These are phyloP conservation scores for Glarea lozoyensis DNA, from an alignment of 495 filamentous ascomycete genomes.

Conservation along the genomic window DNA sequence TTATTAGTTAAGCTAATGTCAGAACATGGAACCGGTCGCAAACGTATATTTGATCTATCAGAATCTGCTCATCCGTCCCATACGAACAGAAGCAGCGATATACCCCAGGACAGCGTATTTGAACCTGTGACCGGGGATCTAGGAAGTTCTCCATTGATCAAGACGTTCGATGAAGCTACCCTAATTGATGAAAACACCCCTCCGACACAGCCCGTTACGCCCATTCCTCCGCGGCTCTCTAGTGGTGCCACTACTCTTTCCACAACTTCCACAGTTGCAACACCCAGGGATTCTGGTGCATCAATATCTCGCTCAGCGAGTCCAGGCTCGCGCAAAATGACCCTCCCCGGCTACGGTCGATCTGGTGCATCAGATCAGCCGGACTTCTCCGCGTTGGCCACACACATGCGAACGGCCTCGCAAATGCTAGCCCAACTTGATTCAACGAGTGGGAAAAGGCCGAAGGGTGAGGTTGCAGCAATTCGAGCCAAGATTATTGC, in stretches of 20 bases:
- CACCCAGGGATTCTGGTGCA: slow-evolving; percentile 37
- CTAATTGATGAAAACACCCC: slow-evolving; percentile 10
- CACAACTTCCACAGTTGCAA: slow-evolving; percentile 37
- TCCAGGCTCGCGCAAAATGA: slow-evolving; percentile 43
- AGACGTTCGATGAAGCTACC: slow-evolving; percentile 34
- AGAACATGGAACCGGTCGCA: slow-evolving; percentile 48
- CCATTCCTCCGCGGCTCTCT: slow-evolving; percentile 37
- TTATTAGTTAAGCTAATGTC: slow-evolving; percentile 49
- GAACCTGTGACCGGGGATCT: slow-evolving; percentile 65
- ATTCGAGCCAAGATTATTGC: slow-evolving; percentile 72
- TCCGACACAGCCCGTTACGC: slow-evolving; percentile 1
- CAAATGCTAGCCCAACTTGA: slow-evolving; percentile 74
- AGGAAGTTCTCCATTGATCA: slow-evolving; percentile 55
- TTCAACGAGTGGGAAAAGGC: slow-evolving; percentile 60
- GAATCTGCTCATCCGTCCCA: slow-evolving; percentile 31
- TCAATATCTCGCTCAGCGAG: slow-evolving; percentile 52
- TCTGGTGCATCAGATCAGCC: slow-evolving; percentile 42
- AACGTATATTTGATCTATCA: slow-evolving; percentile 61
- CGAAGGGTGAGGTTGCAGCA: slow-evolving; percentile 61
- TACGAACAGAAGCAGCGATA: slow-evolving; percentile 24
- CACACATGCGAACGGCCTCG: slow-evolving; percentile 70
- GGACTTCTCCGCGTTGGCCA: slow-evolving; percentile 65
- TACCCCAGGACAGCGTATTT: slow-evolving; percentile 61
- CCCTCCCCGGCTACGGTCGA: slow-evolving; percentile 33
- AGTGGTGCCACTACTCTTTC: slow-evolving; percentile 46